These are phyloP conservation scores for Ustilago lituana DNA, from an alignment of 1,284 basidiomycete genomes.

Conservation along the genomic window DNA sequence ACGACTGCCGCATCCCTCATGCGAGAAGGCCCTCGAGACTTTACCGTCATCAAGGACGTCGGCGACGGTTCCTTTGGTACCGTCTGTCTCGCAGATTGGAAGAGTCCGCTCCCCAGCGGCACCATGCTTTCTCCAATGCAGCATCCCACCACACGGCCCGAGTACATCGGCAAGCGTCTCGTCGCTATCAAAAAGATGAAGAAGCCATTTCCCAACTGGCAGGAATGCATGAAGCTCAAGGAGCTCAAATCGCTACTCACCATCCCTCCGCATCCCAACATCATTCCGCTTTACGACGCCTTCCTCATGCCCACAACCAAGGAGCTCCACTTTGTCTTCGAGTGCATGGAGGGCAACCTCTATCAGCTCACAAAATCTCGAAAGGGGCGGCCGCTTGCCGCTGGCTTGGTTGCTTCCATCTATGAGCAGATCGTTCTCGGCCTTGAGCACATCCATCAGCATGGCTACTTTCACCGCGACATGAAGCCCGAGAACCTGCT, in stretches of 20 bases:
- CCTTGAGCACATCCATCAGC: conserved; percentile 87
- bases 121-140: conserved; percentile 67
- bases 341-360: conserved; percentile 99
- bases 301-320: conserved; percentile 91
- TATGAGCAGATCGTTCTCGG: conserved; percentile 91
- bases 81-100: conserved; percentile 99
- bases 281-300: conserved; percentile 98
- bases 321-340: conserved; percentile 99
- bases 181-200: conserved; percentile 99
- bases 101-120: conserved; percentile 77
- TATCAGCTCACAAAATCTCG: conserved; percentile 98
- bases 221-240: conserved; percentile 92
- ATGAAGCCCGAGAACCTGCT: conserved; percentile 99
- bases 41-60: conserved; percentile 62
- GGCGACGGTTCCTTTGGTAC: conserved; percentile 76
- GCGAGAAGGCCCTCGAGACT: conserved; percentile 60
- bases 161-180: conserved; percentile 91
- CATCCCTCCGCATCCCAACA: conserved; percentile 94
- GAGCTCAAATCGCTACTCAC: conserved; percentile 95
- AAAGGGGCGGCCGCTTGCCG: conserved; percentile 90
- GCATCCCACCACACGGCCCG: conserved; percentile 77
- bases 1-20: conserved; percentile 62
- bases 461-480: conserved; percentile 98
- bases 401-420: conserved; percentile 92
- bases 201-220: conserved; percentile 96